phyloP scores from a whole-genome alignment of 495 filamentous ascomycete genomes.

The Daldinia decipiens region DNA sequence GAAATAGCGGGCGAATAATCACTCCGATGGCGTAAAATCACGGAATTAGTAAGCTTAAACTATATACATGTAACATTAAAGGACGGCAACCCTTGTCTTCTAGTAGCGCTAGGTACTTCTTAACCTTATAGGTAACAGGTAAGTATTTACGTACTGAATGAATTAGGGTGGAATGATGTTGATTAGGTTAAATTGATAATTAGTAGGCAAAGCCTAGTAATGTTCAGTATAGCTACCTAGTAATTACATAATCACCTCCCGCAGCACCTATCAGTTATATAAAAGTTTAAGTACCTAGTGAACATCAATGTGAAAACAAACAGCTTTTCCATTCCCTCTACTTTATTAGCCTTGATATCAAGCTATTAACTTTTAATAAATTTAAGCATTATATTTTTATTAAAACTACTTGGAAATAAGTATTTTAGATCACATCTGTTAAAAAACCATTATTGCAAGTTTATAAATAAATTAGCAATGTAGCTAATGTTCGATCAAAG shows the following conservation, averaged over 20 bases:
- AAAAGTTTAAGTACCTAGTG: neutral
- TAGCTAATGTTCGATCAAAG: neutral
- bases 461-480: neutral
- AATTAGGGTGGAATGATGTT: too few species aligned
- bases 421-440: too few species aligned
- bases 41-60: slow-evolving; percentile 13
- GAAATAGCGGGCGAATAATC: slow-evolving; percentile 13
- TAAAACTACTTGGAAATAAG: too few species aligned
- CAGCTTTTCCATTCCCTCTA: neutral
- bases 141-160: too few species aligned
- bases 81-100: neutral
- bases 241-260: too few species aligned
- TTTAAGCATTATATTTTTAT: neutral
- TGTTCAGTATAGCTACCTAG: too few species aligned
- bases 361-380: neutral
- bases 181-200: too few species aligned
- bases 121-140: too few species aligned
- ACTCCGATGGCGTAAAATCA: slow-evolving; percentile 19
- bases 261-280: too few species aligned
- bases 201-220: too few species aligned
- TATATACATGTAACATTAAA: neutral
- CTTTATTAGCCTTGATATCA: neutral
- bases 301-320: neutral
- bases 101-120: too few species aligned
- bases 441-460: too few species aligned